Percentiles rank a stretch among this genome's conserved stretches.
Evolutionary conservation across 768 basidiomycete genomes (phyloP).

Genomic region (Rhizopogon sp.): DNA sequence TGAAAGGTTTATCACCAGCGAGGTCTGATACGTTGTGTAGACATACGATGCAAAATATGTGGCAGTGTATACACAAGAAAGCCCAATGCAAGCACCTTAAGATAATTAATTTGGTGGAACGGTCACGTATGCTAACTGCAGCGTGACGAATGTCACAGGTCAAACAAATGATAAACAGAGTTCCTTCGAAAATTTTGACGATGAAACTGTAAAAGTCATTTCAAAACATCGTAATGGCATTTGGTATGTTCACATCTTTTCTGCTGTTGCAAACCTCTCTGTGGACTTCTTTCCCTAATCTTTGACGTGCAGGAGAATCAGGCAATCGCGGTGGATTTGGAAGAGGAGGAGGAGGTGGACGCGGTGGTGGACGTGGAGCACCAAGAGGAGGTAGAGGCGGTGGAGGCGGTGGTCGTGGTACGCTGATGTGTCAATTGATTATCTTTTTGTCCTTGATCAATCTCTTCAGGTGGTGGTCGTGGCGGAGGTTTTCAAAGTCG

Average conservation of each 20-base stretch:
- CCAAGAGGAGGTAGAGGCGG: conserved; percentile 33
- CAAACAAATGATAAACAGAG: not conserved
- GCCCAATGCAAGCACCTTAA: too few species aligned
- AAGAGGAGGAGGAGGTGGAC: conserved; percentile 35
- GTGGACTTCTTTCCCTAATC: not conserved
- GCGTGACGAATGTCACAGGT: not conserved
- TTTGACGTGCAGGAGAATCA: conserved; percentile 39
- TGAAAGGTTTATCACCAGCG: too few species aligned
- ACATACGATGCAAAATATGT: too few species aligned
- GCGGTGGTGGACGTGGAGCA: conserved; percentile 34
- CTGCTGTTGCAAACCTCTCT: not conserved
- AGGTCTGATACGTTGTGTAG: too few species aligned
- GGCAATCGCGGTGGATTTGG: conserved; percentile 77
- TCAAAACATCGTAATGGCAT: conserved; percentile 24
- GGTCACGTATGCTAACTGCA: too few species aligned
- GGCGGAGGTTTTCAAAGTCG: conserved; percentile 28
- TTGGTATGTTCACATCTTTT: conserved; percentile 19
- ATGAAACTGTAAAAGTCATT: not conserved
- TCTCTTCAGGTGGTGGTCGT: conserved; percentile 19
- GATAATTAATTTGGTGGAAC: too few species aligned
- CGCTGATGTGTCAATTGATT: conserved; percentile 9
- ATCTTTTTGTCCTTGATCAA: conserved; percentile 6
- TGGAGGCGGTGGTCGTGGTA: conserved; percentile 38
- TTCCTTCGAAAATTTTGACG: not conserved
- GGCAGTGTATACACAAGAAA: too few species aligned